These are phyloP conservation scores for Fragilaria radians DNA, from an alignment of 108 stramenopile species.

Conservation along the genomic window DNA sequence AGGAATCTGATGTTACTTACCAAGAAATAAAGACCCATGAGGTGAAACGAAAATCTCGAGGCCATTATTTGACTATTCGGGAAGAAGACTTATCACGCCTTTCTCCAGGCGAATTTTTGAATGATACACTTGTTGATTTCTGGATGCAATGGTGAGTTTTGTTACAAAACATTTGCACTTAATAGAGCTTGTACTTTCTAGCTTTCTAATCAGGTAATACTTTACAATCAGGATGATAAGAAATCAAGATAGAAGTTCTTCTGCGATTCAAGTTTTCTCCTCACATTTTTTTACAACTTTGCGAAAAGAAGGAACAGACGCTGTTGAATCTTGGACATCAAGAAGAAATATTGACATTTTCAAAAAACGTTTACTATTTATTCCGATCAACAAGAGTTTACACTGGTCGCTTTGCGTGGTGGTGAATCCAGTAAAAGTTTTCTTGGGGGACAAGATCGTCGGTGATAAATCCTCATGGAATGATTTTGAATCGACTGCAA, in stretches of 20 bases:
- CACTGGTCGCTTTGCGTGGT: slow-evolving; percentile 96
- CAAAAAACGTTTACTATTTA: slow-evolving; percentile 77
- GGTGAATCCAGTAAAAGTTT: slow-evolving; percentile 88
- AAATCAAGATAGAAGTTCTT: slow-evolving; percentile 21
- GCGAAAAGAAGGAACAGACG: slow-evolving; percentile 41
- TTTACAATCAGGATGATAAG: slow-evolving; percentile 34
- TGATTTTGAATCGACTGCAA: too few species aligned
- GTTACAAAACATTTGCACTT: background rate
- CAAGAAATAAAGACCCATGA: slow-evolving; percentile 2
- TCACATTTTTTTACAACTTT: slow-evolving; percentile 86
- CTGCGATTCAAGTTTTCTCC: slow-evolving; percentile 69
- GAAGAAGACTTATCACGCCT: slow-evolving; percentile 57
- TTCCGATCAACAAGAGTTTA: slow-evolving; percentile 89
- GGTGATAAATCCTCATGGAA: too few species aligned
- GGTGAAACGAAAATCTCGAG: slow-evolving; percentile 15
- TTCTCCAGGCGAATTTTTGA: slow-evolving; percentile 63
- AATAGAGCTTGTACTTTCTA: slow-evolving; percentile 1
- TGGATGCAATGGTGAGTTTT: slow-evolving; percentile 80
- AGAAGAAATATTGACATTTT: slow-evolving; percentile 85
- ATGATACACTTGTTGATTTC: slow-evolving; percentile 85
- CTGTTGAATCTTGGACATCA: slow-evolving; percentile 72
- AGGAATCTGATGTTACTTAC: background rate
- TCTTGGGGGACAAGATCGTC: too few species aligned
- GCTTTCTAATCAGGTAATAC: slow-evolving; percentile 1
- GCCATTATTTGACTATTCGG: slow-evolving; percentile 53